These are phyloP conservation scores for Wickerhamiella kazuoi DNA, from an alignment of 805 yeast species.

Conservation along the genomic window DNA sequence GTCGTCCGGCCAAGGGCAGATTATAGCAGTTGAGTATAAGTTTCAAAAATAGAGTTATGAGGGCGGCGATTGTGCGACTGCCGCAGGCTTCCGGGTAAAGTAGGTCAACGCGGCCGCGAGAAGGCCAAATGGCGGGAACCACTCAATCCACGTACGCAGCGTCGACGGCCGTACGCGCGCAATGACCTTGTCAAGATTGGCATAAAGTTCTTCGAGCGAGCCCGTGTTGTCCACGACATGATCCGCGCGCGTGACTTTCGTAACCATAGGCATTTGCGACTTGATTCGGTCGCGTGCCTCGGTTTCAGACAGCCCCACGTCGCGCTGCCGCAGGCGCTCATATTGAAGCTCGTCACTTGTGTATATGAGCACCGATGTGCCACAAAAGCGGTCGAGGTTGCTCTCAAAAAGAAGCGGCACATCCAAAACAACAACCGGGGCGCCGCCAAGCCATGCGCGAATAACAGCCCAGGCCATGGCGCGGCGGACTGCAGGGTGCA, in stretches of 20 bases:
- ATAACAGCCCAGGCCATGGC: slow-evolving; percentile 44
- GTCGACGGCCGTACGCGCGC: slow-evolving; percentile 24
- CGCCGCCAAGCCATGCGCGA: slow-evolving; percentile 37
- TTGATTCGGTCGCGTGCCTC: slow-evolving; percentile 59
- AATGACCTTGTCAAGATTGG: slow-evolving; percentile 27
- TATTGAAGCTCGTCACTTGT: slow-evolving; percentile 44
- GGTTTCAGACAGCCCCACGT: slow-evolving; percentile 41
- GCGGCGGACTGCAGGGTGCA: slow-evolving; percentile 72
- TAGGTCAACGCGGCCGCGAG: slow-evolving; percentile 2
- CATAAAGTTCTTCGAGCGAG: slow-evolving; percentile 27
- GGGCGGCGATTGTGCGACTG: too few species aligned
- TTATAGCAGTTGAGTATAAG: too few species aligned
- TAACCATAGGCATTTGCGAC: slow-evolving; percentile 55
- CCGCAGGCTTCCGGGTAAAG: neutral
- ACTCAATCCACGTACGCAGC: slow-evolving; percentile 15
- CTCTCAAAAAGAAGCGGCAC: slow-evolving; percentile 84
- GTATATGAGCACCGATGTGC: slow-evolving; percentile 46
- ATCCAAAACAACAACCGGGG: slow-evolving; percentile 55
- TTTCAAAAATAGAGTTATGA: too few species aligned
- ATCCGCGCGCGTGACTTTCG: slow-evolving; percentile 44
- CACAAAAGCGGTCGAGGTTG: slow-evolving; percentile 53
- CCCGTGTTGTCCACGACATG: slow-evolving; percentile 46
- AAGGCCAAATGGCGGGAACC: slow-evolving; percentile 22
- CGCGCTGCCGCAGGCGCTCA: slow-evolving; percentile 44
- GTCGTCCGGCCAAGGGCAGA: too few species aligned